Percentiles rank a stretch among this genome's conserved stretches.
These are phyloP conservation scores for Rhodamnia rubescens DNA, from an alignment of 345 rosid species.

Conservation along the genomic window DNA sequence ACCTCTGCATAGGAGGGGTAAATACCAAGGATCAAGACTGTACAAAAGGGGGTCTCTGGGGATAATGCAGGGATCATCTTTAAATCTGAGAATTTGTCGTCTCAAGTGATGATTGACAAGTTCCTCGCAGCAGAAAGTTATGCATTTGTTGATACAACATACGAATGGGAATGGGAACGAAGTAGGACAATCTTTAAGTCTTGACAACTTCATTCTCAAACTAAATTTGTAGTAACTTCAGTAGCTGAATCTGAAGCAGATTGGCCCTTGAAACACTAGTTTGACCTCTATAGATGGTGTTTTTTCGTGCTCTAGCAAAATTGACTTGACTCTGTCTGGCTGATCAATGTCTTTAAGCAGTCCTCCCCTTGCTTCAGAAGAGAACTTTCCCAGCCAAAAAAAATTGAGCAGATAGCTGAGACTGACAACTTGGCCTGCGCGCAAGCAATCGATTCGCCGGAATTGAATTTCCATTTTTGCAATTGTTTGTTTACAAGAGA, in stretches of 20 bases:
- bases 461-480: background rate
- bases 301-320: background rate
- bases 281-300: background rate
- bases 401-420: background rate
- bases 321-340: background rate
- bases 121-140: background rate
- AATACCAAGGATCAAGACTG: background rate
- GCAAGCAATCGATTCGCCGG: no score
- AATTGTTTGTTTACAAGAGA: no score
- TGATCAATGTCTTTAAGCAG: background rate
- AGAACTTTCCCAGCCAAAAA: background rate
- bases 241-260: background rate
- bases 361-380: background rate
- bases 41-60: no score
- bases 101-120: background rate
- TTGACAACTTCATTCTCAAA: background rate
- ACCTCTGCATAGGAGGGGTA: background rate
- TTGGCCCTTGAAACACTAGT: background rate
- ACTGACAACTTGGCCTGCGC: background rate
- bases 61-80: background rate
- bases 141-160: background rate
- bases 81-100: background rate
- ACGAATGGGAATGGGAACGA: background rate
- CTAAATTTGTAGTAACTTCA: background rate
- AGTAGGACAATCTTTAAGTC: background rate